A percentile compares a stretch with the other conserved stretches of the same genome.
Evolutionary conservation across 139 green algal species (phyloP).

Genomic region (Chlorella sorokiniana): DNA sequence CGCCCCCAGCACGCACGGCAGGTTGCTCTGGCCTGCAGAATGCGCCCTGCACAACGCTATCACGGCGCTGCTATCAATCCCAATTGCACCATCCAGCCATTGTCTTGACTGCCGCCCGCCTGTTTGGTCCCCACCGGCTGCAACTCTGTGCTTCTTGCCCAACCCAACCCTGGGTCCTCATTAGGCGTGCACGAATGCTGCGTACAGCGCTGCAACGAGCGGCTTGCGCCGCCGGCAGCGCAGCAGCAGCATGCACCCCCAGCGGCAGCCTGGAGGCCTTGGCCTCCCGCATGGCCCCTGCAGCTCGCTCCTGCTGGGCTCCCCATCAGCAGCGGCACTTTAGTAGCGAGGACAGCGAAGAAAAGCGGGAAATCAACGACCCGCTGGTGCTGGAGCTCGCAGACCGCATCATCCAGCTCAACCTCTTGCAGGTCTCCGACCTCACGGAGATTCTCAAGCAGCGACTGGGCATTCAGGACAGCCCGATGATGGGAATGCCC

Average conservation of each 20-base stretch:
- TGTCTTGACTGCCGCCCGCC: too few species aligned
- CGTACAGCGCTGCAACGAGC: background rate
- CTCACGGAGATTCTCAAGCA: constrained; percentile 77
- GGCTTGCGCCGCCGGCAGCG: background rate
- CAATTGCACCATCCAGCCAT: too few species aligned
- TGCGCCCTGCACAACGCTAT: too few species aligned
- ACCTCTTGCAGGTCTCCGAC: constrained; percentile 76
- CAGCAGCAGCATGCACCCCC: background rate
- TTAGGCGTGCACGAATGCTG: background rate
- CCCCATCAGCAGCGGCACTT: background rate
- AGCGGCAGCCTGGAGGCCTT: constrained; percentile 8
- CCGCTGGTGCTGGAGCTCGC: constrained; percentile 61
- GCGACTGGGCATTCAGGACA: constrained; percentile 62
- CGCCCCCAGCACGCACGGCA: too few species aligned
- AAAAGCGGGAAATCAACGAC: constrained; percentile 44
- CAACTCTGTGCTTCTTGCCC: background rate
- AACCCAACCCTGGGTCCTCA: background rate
- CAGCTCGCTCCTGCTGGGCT: background rate
- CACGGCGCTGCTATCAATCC: too few species aligned
- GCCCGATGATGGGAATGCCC: constrained; percentile 59
- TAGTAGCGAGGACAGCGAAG: constrained; percentile 14
- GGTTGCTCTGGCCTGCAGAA: too few species aligned
- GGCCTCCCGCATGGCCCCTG: background rate
- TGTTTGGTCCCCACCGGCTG: too few species aligned
- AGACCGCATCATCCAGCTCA: constrained; percentile 73